Evolutionary conservation across 2,329 filamentous ascomycete genomes (phyloP).

Genomic region (Arachnopeziza araneosa): DNA sequence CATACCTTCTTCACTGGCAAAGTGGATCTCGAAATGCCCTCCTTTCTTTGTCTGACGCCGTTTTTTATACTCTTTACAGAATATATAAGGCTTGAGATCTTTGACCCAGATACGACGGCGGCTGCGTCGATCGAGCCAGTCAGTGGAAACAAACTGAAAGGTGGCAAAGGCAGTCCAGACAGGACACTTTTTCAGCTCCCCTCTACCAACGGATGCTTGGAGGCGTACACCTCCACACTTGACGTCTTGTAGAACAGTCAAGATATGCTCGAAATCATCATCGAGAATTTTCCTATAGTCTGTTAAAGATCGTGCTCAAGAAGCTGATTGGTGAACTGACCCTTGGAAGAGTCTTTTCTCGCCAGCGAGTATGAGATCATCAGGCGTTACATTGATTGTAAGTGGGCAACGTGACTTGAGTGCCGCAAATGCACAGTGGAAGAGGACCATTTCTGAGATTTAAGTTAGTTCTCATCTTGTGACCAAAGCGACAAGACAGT

Average conservation of each 20-base stretch:
- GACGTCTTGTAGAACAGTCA: conserved; percentile 49
- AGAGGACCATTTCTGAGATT: conserved; percentile 49
- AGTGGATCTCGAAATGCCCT: conserved; percentile 29
- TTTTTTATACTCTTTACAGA: conserved; percentile 50
- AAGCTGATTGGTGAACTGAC: conserved; percentile 31
- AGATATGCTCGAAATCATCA: conserved; percentile 46
- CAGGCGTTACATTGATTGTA: conserved; percentile 39
- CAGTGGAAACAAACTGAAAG: conserved; percentile 41
- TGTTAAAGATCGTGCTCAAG: neutral
- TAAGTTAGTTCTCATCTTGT: neutral
- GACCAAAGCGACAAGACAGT: neutral
- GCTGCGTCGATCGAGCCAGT: conserved; percentile 47
- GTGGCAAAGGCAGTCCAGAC: conserved; percentile 63
- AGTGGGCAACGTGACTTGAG: conserved; percentile 47
- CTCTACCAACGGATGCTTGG: conserved; percentile 51
- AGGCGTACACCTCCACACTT: conserved; percentile 46
- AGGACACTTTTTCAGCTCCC: conserved; percentile 47
- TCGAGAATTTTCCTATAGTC: conserved; percentile 48
- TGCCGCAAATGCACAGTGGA: conserved; percentile 52
- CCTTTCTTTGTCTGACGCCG: conserved; percentile 43
- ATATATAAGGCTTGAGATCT: conserved; percentile 53
- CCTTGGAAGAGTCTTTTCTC: conserved; percentile 52
- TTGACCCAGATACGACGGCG: conserved; percentile 45
- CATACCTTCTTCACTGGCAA: conserved; percentile 24
- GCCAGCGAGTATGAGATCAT: conserved; percentile 42